phyloP scores from a whole-genome alignment of 495 filamentous ascomycete genomes.

The Trichocladium antarcticum region DNA sequence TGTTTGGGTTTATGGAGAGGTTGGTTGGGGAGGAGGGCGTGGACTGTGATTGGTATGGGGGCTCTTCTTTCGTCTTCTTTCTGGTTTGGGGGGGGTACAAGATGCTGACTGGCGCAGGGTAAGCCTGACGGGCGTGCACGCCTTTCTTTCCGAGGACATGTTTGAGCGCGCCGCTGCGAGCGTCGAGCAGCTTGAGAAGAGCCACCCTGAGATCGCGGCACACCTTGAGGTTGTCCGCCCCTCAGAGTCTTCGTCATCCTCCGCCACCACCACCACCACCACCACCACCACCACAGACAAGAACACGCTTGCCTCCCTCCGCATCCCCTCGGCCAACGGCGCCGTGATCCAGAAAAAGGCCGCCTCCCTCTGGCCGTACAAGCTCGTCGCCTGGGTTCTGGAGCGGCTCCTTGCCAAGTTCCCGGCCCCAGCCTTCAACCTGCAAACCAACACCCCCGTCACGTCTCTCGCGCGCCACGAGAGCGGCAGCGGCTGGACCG shows the following conservation, averaged over 20 bases:
- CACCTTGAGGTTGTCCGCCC: constrained; percentile 24
- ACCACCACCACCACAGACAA: constrained; percentile 6
- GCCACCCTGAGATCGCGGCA: constrained; percentile 42
- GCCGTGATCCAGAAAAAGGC: constrained; percentile 39
- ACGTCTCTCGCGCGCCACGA: constrained; percentile 29
- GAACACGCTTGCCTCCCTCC: constrained; percentile 20
- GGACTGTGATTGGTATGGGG: constrained; percentile 47
- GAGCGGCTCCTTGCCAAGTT: constrained; percentile 39
- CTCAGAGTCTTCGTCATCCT: too few species aligned
- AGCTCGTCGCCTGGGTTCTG: constrained; percentile 57
- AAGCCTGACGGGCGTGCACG: constrained; percentile 35
- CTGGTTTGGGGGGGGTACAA: background rate
- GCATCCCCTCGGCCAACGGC: constrained; percentile 34
- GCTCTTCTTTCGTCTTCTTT: background rate
- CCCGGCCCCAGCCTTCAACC: constrained; percentile 39
- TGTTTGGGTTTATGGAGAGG: constrained; percentile 41
- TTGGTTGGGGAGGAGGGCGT: constrained; percentile 44
- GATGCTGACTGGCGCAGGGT: constrained; percentile 24
- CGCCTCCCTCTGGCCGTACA: constrained; percentile 64
- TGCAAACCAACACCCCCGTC: constrained; percentile 66
- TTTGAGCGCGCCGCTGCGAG: constrained; percentile 36
- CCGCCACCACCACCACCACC: too few species aligned
- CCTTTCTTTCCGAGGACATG: constrained; percentile 39
- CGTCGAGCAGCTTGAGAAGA: constrained; percentile 32
- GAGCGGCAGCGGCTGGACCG: constrained; percentile 31